These are phyloP conservation scores for Ligustrum vulgare DNA, from an alignment of 257 asterid species.

Conservation along the genomic window DNA sequence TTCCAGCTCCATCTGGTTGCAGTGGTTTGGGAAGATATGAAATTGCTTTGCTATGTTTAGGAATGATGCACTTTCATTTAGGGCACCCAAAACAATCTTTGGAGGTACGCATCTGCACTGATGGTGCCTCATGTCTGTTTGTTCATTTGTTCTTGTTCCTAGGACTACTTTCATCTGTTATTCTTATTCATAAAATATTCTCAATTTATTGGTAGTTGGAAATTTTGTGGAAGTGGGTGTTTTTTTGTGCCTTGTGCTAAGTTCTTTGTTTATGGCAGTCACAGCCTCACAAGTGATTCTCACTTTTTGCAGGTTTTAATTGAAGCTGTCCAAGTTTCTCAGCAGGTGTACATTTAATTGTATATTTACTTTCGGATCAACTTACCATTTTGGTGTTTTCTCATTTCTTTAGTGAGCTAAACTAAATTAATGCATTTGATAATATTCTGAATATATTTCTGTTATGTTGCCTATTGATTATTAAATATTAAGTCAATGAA, in stretches of 20 bases:
- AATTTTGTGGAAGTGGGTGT: background rate
- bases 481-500: background rate
- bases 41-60: conserved; percentile 83
- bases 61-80: conserved; percentile 93
- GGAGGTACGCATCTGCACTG: conserved; percentile 57
- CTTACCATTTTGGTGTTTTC: background rate
- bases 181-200: conserved; percentile 15
- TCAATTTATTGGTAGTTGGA: background rate
- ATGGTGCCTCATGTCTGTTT: conserved; percentile 9
- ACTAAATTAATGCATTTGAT: conserved; percentile 6
- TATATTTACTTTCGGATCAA: background rate
- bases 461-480: background rate
- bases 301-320: conserved; percentile 71
- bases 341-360: conserved; percentile 61
- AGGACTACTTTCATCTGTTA: conserved; percentile 20
- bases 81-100: conserved; percentile 94
- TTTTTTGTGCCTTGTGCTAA: background rate
- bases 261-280: background rate
- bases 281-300: conserved; percentile 12
- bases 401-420: conserved; percentile 19
- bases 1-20: conserved; percentile 63
- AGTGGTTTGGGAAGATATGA: conserved; percentile 80
- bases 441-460: background rate
- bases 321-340: conserved; percentile 95
- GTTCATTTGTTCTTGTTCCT: background rate